Conservation (phyloP, 2,329 filamentous ascomycete species). For the Sporothrix dimorphospora region DNA sequence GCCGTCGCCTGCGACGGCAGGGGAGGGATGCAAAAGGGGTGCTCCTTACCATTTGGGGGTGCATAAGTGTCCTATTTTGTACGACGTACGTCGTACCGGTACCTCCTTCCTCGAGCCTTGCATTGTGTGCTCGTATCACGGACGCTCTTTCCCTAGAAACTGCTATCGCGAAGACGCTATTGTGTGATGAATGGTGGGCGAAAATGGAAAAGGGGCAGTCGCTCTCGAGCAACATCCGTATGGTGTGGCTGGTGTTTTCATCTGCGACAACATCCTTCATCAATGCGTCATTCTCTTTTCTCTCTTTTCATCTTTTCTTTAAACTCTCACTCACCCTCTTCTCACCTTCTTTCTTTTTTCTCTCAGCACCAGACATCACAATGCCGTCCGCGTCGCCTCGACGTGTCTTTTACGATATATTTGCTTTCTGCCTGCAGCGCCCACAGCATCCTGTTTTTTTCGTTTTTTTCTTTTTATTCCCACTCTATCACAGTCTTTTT, state of each 20-base stretch:
- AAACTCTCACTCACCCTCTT: no score
- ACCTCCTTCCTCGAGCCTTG: background rate
- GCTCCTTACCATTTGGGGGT: conserved; percentile 4
- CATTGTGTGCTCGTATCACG: background rate
- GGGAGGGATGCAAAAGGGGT: background rate
- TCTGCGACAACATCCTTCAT: background rate
- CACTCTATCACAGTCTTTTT: background rate
- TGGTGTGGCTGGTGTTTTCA: background rate
- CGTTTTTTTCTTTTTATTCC: background rate
- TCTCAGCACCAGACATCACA: background rate
- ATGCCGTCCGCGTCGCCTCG: background rate
- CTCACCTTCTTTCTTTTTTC: background rate
- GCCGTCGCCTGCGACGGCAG: background rate
- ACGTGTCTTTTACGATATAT: background rate
- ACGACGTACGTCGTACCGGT: no score
- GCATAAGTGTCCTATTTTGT: conserved; percentile 11
- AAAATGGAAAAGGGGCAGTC: background rate
- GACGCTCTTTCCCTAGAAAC: conserved; percentile 15
- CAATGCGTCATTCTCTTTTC: background rate
- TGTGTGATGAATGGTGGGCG: background rate
- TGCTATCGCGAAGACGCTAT: background rate
- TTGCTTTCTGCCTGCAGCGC: background rate
- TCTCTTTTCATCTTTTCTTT: background rate
- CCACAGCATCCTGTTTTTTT: background rate
- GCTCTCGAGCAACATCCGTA: background rate